Percentiles rank a stretch among this genome's conserved stretches.
Evolutionary conservation across 768 basidiomycete species (phyloP).

Genomic region (Pulveroboletus sp.): DNA sequence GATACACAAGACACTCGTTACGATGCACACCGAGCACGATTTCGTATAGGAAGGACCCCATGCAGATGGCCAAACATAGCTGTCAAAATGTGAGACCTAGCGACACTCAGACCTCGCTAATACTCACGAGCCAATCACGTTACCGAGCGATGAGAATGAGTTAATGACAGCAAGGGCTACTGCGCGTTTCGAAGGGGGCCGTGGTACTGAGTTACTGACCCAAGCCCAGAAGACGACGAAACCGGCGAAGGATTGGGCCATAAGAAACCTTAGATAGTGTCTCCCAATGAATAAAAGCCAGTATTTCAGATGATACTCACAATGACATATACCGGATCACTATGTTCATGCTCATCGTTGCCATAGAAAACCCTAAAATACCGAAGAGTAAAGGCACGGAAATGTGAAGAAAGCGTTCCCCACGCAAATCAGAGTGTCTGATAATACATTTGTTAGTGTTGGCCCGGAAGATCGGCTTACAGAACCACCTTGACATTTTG

Average conservation of each 20-base stretch:
- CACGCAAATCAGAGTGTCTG: slow-evolving; percentile 68
- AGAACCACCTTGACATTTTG: slow-evolving; percentile 43
- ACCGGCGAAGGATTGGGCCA: slow-evolving; percentile 72
- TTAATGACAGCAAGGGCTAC: slow-evolving; percentile 85
- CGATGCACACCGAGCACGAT: slow-evolving; percentile 74
- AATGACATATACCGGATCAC: slow-evolving; percentile 63
- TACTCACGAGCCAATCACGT: slow-evolving; percentile 78
- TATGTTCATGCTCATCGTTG: slow-evolving; percentile 60
- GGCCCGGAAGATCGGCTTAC: neutral
- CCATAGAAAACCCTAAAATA: slow-evolving; percentile 65
- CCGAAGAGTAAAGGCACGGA: slow-evolving; percentile 51
- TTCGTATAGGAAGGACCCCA: slow-evolving; percentile 73
- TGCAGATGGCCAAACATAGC: slow-evolving; percentile 62
- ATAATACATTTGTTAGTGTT: slow-evolving; percentile 2
- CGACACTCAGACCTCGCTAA: neutral
- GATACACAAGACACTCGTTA: slow-evolving; percentile 48
- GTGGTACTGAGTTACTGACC: slow-evolving; percentile 61
- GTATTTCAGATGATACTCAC: slow-evolving; percentile 34
- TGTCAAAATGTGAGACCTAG: slow-evolving; percentile 20
- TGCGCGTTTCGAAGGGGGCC: slow-evolving; percentile 84
- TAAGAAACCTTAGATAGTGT: slow-evolving; percentile 54
- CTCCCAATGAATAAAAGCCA: neutral
- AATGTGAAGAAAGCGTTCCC: slow-evolving; percentile 74
- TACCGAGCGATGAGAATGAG: slow-evolving; percentile 78
- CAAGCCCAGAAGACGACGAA: slow-evolving; percentile 62